phyloP scores from a whole-genome alignment of 2,329 filamentous ascomycete species.

The Cercospora sesami region DNA sequence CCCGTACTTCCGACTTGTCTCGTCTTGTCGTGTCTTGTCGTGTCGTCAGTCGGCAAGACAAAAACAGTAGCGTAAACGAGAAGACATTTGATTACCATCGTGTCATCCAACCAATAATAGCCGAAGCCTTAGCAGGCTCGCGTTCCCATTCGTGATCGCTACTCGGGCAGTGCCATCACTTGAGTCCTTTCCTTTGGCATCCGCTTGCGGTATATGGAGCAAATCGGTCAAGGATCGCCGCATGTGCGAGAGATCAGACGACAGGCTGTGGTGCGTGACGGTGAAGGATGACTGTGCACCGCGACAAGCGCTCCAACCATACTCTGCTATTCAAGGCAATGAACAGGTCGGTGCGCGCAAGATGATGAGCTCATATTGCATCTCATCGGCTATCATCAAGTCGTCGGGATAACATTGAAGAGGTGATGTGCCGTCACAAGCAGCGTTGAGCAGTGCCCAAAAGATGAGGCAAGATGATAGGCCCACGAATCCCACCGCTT shows the following conservation, averaged over 20 bases:
- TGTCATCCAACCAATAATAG: not conserved
- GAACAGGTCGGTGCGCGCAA: not conserved
- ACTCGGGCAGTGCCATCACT: not conserved
- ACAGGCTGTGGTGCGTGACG: not conserved
- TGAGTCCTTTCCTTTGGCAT: not conserved
- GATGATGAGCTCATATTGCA: constrained; percentile 1
- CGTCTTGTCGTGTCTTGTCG: not conserved
- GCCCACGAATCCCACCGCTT: not conserved
- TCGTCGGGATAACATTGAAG: not conserved
- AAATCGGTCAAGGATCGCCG: not conserved
- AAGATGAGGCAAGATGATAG: constrained; percentile 7
- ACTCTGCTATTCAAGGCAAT: not conserved
- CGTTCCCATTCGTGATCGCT: not conserved
- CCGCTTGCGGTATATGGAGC: not conserved
- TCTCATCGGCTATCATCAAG: not conserved
- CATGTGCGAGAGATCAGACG: not conserved
- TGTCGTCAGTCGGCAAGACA: not conserved
- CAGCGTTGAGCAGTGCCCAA: constrained; percentile 5
- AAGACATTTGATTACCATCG: not conserved
- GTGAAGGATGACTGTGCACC: not conserved
- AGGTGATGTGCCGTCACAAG: not conserved
- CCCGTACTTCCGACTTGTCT: not conserved
- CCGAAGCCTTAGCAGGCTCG: not conserved
- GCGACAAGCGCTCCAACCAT: constrained; percentile 1
- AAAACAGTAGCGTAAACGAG: not conserved